Evolutionary conservation across 108 stramenopile genomes (phyloP).

Genomic region (Nannochloropsis granulata): DNA sequence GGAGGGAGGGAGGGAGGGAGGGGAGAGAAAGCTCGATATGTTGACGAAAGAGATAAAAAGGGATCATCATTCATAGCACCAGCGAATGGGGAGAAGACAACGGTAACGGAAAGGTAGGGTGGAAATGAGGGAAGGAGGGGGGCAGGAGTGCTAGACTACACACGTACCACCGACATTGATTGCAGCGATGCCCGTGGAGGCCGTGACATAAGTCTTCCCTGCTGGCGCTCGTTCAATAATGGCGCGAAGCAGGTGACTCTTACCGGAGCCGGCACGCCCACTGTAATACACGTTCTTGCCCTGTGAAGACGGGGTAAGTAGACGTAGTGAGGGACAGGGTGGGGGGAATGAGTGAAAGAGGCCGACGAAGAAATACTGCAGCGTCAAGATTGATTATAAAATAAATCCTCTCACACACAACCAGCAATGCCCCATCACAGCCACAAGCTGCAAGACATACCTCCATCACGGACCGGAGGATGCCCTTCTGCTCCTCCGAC

Average conservation of each 20-base stretch:
- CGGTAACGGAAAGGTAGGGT: no score
- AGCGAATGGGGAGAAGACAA: no score
- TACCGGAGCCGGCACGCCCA: neutral
- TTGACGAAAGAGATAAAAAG: neutral
- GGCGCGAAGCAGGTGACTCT: neutral
- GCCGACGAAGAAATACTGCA: no score
- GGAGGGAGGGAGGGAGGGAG: no score
- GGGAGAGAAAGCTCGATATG: no score
- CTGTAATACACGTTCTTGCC: neutral
- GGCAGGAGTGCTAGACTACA: no score
- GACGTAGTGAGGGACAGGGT: neutral
- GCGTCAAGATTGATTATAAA: no score
- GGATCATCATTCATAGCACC: neutral
- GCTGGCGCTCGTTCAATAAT: neutral
- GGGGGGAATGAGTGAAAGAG: neutral
- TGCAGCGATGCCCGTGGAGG: neutral
- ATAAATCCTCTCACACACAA: no score
- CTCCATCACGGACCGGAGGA: neutral
- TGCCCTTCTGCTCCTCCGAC: neutral
- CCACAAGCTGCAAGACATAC: neutral
- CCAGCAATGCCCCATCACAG: no score
- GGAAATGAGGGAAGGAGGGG: no score
- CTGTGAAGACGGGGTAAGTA: neutral
- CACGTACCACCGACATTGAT: neutral
- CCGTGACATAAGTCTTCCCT: neutral